Percentiles rank a stretch among this genome's conserved stretches.
Evolutionary conservation across 2,329 filamentous ascomycete genomes (phyloP).

Genomic region (Paramyrothecium sp.): DNA sequence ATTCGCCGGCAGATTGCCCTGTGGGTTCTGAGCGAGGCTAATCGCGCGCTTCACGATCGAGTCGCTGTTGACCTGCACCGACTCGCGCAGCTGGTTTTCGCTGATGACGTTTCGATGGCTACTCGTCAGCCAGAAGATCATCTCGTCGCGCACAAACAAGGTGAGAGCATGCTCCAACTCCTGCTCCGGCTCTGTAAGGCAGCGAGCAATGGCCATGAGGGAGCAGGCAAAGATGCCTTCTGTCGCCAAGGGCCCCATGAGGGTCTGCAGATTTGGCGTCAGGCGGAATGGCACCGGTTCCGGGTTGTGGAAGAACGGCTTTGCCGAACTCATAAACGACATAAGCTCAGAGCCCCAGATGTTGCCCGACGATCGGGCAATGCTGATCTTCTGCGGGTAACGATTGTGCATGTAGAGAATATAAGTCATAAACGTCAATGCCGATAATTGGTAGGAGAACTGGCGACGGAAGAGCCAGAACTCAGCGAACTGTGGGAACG

Average conservation of each 20-base stretch:
- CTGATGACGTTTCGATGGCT: conserved; percentile 58
- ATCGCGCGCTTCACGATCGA: conserved; percentile 88
- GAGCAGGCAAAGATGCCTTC: conserved; percentile 96
- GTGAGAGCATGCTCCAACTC: conserved; percentile 95
- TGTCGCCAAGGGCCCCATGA: conserved; percentile 93
- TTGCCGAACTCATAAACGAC: conserved; percentile 79
- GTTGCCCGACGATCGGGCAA: conserved; percentile 82
- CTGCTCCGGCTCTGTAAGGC: conserved; percentile 81
- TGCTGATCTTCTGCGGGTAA: conserved; percentile 93
- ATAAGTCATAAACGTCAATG: conserved; percentile 98
- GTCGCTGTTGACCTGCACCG: conserved; percentile 83
- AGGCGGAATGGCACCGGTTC: conserved; percentile 97
- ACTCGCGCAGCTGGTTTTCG: conserved; percentile 71
- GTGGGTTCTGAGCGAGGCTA: conserved; percentile 75
- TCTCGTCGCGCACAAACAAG: conserved; percentile 95
- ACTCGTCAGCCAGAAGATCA: conserved; percentile 94
- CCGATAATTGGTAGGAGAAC: conserved; percentile 92
- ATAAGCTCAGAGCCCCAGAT: conserved; percentile 96
- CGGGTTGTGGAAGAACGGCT: conserved; percentile 90
- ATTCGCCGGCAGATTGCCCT: conserved; percentile 84
- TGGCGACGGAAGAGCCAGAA: conserved; percentile 99
- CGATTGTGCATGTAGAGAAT: conserved; percentile 96
- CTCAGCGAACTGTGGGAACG: conserved; percentile 85
- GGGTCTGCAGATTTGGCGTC: conserved; percentile 90
- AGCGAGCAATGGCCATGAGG: conserved; percentile 94